Conservation (phyloP, 352 stramenopile species). For the Globisporangium nagaii region DNA sequence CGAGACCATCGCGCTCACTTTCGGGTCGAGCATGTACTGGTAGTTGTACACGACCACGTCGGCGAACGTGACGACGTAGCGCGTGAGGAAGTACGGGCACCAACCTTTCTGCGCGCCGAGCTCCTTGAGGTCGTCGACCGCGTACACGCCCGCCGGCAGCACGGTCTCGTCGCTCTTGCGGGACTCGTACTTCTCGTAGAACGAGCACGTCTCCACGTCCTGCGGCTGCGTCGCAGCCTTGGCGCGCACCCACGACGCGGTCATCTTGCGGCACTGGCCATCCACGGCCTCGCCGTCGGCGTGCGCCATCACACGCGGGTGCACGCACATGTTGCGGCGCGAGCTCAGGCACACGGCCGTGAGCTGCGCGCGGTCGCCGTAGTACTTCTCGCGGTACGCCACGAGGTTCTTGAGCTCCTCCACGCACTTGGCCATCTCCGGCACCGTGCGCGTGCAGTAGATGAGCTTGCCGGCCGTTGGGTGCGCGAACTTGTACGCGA, state of each 20-base stretch:
- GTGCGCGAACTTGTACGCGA: conserved; percentile 93
- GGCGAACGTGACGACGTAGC: conserved; percentile 95
- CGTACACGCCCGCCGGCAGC: conserved; percentile 92
- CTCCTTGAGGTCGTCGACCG: conserved; percentile 94
- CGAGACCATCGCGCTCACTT: conserved; percentile 90
- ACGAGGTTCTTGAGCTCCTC: conserved; percentile 97
- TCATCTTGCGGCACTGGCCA: conserved; percentile 95
- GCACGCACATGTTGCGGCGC: conserved; percentile 98
- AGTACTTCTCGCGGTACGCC: conserved; percentile 57
- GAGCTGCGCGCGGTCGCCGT: conserved; percentile 54
- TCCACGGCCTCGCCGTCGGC: conserved; percentile 96
- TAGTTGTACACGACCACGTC: conserved; percentile 99
- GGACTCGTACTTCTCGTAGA: conserved; percentile 89
- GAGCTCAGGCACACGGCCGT: conserved; percentile 90
- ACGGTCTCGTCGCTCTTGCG: conserved; percentile 90
- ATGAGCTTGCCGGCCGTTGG: conserved; percentile 96
- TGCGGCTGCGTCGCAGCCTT: conserved; percentile 29
- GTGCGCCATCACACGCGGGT: conserved; percentile 94
- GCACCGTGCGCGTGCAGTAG: conserved; percentile 99
- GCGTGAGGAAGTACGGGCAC: conserved; percentile 99
- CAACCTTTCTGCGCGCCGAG: conserved; percentile 88
- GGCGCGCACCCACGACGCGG: conserved; percentile 95
- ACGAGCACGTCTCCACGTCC: conserved; percentile 77
- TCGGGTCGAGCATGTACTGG: conserved; percentile 99
- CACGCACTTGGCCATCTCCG: conserved; percentile 98